Conservation (phyloP, 1,284 basidiomycete genomes). For the Malassezia globosa region DNA sequence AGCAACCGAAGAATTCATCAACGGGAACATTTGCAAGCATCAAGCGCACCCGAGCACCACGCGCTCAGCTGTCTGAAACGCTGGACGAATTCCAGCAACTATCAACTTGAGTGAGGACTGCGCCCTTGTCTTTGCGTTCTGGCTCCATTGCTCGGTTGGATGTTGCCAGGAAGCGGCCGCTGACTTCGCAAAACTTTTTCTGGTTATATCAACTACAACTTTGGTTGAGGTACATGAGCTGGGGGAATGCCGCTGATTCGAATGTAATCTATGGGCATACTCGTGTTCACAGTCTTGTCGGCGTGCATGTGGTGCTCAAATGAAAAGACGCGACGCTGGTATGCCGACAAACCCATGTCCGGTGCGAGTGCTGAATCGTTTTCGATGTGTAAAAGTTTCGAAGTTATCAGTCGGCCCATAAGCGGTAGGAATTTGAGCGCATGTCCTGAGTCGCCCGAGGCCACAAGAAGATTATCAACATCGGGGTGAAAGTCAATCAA, state of each 20-base stretch:
- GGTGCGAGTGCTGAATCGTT: conserved; percentile 2
- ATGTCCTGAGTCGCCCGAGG: conserved; percentile 50
- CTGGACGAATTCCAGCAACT: conserved; percentile 1
- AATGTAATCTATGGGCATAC: conserved; percentile 7
- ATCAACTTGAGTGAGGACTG: conserved; percentile 8
- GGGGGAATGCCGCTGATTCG: conserved; percentile 1
- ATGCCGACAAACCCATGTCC: conserved; percentile 7
- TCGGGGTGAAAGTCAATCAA: conserved; percentile 50
- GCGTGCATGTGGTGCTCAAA: conserved; percentile 21
- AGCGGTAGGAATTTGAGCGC: conserved; percentile 65
- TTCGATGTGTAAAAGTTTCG: conserved; percentile 51
- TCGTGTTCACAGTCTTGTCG: not conserved
- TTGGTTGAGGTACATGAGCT: not conserved
- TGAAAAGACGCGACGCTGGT: conserved; percentile 21
- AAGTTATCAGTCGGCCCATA: conserved; percentile 63
- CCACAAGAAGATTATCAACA: conserved; percentile 48
- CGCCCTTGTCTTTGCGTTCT: no score
- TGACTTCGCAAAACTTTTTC: no score
- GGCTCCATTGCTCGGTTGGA: no score
- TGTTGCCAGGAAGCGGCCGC: no score
- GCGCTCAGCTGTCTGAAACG: not conserved
- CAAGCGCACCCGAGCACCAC: no score
- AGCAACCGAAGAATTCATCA: not conserved
- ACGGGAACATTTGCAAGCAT: not conserved
- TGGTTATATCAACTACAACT: conserved; percentile 4